Evolutionary conservation across 768 basidiomycete genomes (phyloP), one percentile per base, ranked within the genome.

Genomic region (Psilocybe azurescens): DNA sequence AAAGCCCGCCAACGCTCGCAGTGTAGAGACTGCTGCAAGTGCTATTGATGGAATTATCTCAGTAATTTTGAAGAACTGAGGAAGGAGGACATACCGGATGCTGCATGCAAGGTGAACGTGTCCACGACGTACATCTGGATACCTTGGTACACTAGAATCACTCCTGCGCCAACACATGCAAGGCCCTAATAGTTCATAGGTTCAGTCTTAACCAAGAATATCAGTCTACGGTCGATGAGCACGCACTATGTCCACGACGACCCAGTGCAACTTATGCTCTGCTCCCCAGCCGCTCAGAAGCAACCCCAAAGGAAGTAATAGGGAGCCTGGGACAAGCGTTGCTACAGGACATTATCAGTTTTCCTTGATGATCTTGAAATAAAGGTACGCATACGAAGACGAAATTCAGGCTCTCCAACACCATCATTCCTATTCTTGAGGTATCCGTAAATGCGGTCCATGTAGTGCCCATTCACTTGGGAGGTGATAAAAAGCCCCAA

Each of bases 211-310:
- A 24, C 24, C 32, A 33, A 18, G 0, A 53, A 59, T 33, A 13
- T 8, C 6, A 9, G 2, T 39, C 20, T 39, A 6, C 57, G 46
- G 56, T 24, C 28, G 38, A 56, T n/a, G 49, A 6, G 13, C 67
- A 47, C 41, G 41, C 41, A 89, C 89, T 28, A 92, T 79, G 64
- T 91, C 89, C 1, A 86, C 81, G 0, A 77, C 87, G 53, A 93
- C 85, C 93, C 93, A 95, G 61, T 85, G 86, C 0, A 87, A 71
- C 11, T 75, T 70, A 0, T 77, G 66, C 64, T 89, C 75, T 4
- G 88, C 86, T 0, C 84, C 77, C 90, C 92, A 94, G 2, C 93
- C 92, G 5, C 85, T 71, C 3, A 94, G 77, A 18, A 94, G 72
- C 10, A 93, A 74, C 0, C 91, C 92, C 9, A 85, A 71, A 0